These are phyloP conservation scores for Dothistroma septosporum DNA, from an alignment of 2,329 filamentous ascomycete species.

Conservation along the genomic window DNA sequence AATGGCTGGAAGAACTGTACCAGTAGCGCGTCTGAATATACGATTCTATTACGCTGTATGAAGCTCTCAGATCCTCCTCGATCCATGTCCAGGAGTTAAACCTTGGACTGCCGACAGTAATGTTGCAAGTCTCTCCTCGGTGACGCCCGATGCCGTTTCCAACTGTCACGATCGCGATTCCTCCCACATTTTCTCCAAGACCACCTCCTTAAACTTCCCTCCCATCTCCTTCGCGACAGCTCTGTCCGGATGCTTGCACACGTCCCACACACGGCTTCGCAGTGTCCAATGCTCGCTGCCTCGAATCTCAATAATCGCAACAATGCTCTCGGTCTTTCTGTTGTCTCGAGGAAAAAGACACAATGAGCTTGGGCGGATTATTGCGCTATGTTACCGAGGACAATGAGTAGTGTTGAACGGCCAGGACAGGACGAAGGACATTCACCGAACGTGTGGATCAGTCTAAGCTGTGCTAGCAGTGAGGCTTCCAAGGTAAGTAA, in stretches of 20 bases:
- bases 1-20: conserved; percentile 55
- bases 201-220: too few species aligned
- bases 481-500: background rate
- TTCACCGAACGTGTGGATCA: background rate
- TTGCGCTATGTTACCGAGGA: background rate
- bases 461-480: background rate
- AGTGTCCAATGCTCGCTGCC: too few species aligned
- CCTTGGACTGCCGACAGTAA: too few species aligned
- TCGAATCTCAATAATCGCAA: too few species aligned
- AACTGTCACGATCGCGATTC: too few species aligned
- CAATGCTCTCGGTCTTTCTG: background rate
- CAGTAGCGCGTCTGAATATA: background rate
- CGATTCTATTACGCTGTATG: background rate
- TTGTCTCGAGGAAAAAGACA: background rate
- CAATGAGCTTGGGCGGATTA: background rate
- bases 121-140: too few species aligned
- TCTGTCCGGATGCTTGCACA: too few species aligned
- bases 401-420: background rate
- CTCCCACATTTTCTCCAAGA: too few species aligned
- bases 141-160: too few species aligned
- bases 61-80: background rate
- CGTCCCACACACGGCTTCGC: too few species aligned
- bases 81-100: too few species aligned
- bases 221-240: too few species aligned
- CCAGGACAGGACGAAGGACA: background rate